Base-by-base conservation (phyloP, 169 alveolate genomes). In the Besnoitia besnoiti region DNA sequence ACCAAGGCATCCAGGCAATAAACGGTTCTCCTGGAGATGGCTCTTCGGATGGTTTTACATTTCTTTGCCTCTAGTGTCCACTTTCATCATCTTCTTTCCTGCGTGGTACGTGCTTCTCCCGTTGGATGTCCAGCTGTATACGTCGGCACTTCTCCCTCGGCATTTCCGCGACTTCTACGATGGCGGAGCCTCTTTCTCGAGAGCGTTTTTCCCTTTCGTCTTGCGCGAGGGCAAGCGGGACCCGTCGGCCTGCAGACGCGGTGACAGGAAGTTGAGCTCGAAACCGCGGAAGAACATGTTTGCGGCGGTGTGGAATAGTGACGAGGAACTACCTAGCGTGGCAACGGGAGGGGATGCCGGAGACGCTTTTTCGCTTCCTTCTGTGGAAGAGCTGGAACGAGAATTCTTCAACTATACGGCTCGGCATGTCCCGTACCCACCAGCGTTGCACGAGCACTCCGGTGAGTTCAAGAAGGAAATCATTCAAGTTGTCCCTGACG, bases 401-500 rank as follows among this genome's bases (percentile, higher is more conserved):
- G 87, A 77, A 59, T 77, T 77, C 39, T 44, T 44, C 50, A 39
- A 77, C 35, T 77, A 77, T 59, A 42, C 87, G 19, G 61, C 59
- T 10, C 47, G 59, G 39, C 87, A 42, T 30, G 87, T 77, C 37
- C 87, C 87, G 14, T 24, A 80, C 27, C 88, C 94, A 44, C 50
- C 75, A 12, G 61, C 75, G 47, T 46, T 92, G 76, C 85, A 33
- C 39, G 46, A 88, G 33, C 95, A 93, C 44, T 12, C 82, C 35
- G 51, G 49, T 24, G 92, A 85, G 35, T 93, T 93, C 47, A 46
- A 77, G 30, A 33, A 90, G 37, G 90, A 73, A 37, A 40, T 93
- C 16, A 14, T 89, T 39, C 40, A 89, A 42, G 90, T 93, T 24
- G 61, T 50, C 37, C 59, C 76, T 0, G 76, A 44, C 7, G 91